Evolutionary conservation across 2,329 filamentous ascomycete species (phyloP).

Genomic region (Falciphora oryzae): DNA sequence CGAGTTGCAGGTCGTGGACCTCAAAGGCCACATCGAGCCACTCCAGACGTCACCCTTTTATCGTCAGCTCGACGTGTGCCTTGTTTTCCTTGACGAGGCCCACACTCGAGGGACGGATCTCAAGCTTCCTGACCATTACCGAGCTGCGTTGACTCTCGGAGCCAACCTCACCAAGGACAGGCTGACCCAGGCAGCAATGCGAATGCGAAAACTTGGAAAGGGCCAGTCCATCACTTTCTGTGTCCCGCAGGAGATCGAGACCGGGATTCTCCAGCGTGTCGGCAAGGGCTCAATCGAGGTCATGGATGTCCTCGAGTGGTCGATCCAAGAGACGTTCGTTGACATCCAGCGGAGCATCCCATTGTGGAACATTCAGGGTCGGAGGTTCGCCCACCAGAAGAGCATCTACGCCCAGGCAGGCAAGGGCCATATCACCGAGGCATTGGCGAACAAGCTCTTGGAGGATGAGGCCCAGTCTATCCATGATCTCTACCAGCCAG

Average conservation of each 20-base stretch:
- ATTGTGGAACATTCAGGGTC: constrained; percentile 57
- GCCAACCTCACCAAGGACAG: constrained; percentile 61
- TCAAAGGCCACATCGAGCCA: constrained; percentile 36
- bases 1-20: constrained; percentile 47
- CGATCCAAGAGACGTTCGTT: constrained; percentile 46
- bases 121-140: constrained; percentile 49
- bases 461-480: constrained; percentile 50
- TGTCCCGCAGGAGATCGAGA: constrained; percentile 51
- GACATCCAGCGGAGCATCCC: constrained; percentile 40
- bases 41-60: constrained; percentile 55
- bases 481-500: constrained; percentile 44
- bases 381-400: constrained; percentile 39
- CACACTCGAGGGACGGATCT: constrained; percentile 68
- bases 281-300: constrained; percentile 33
- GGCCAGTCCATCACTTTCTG: constrained; percentile 62
- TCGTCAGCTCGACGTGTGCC: constrained; percentile 49
- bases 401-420: constrained; percentile 25
- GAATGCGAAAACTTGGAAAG: constrained; percentile 62
- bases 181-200: constrained; percentile 62
- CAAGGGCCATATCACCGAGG: constrained; percentile 15
- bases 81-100: constrained; percentile 65
- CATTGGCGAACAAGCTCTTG: constrained; percentile 33
- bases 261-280: constrained; percentile 37
- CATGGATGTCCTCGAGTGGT: constrained; percentile 53
- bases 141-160: constrained; percentile 64